Base-by-base conservation (phyloP, 2,329 filamentous ascomycete species). In the Blumeria graminis region DNA sequence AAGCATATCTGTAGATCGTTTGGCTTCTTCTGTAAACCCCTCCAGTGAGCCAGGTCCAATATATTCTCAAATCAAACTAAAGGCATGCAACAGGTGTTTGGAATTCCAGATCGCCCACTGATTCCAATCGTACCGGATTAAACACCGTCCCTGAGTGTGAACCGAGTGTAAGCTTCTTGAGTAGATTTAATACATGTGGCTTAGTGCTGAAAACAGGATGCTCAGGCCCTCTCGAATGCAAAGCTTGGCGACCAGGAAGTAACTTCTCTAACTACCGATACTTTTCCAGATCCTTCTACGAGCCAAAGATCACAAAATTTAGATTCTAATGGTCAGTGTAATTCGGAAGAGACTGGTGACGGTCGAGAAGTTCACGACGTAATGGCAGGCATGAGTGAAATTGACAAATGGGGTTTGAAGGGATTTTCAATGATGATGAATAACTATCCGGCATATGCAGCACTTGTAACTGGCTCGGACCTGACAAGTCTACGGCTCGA, bases 331-430 rank as follows among this genome's bases (percentile, higher is more conserved):
- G 57, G 45, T 51, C 61, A 62, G 59, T 59, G 56, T 33, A 62
- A 58, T 57, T 33, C 56, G 28, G 63, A 65, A 34, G 64, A 66
- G 2, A 36, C 61, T 39, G 59, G 65, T 3, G 34, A 60, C 41
- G 60, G 58, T 32, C 62, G 60, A 33, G 71, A 74, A 39, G 67
- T 71, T 10, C 71, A 77, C 60, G 78, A 83, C 64, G 78, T 78
- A 50, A 68, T 82, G 32, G 70, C 72, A 52, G 76, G 77, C 50
- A 79, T 82, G 78, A 68, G 74, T n/a, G 72, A 76, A 3, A 73
- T 72, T 41, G 79, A 83, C 62, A 80, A 76, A 64, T 83, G 74
- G 72, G 80, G 80, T 4, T 70, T 82, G 52, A 82, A 82, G 64
- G 80, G 80, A 9, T 69, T 82, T 58, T 72, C 66, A 32, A 60